phyloP scores from a whole-genome alignment of 768 basidiomycete genomes.

The Lactarius vividus region DNA sequence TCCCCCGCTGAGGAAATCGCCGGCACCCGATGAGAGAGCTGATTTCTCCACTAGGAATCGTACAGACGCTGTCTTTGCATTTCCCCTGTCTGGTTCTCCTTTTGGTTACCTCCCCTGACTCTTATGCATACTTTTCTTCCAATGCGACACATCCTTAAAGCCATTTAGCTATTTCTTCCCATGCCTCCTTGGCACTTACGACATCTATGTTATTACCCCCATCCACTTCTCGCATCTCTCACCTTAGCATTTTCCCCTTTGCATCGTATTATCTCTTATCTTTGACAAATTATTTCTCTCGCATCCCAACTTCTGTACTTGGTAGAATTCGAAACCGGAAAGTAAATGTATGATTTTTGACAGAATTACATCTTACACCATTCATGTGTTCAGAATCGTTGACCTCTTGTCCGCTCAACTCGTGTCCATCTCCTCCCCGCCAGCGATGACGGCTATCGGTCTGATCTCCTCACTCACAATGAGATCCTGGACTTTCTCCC shows the following conservation, averaged over 20 bases:
- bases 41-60: neutral
- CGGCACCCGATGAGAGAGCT: neutral
- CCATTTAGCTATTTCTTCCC: neutral
- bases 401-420: constrained; percentile 42
- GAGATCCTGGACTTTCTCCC: constrained; percentile 68
- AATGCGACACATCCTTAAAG: constrained; percentile 2
- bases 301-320: constrained; percentile 13
- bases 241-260: neutral
- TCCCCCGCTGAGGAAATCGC: constrained; percentile 40
- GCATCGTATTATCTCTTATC: constrained; percentile 1
- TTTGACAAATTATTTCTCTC: constrained; percentile 14
- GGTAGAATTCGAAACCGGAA: constrained; percentile 12
- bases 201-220: constrained; percentile 8
- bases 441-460: constrained; percentile 35
- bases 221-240: neutral
- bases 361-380: constrained; percentile 12
- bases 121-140: neutral
- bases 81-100: neutral
- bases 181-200: neutral
- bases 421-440: constrained; percentile 78
- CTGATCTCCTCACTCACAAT: constrained; percentile 71
- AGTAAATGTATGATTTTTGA: constrained; percentile 13
- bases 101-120: neutral
- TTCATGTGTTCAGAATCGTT: neutral
- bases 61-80: neutral